These are phyloP conservation scores for Austroboletus novae-zelandiae DNA, from an alignment of 1,284 basidiomycete species.

Conservation along the genomic window DNA sequence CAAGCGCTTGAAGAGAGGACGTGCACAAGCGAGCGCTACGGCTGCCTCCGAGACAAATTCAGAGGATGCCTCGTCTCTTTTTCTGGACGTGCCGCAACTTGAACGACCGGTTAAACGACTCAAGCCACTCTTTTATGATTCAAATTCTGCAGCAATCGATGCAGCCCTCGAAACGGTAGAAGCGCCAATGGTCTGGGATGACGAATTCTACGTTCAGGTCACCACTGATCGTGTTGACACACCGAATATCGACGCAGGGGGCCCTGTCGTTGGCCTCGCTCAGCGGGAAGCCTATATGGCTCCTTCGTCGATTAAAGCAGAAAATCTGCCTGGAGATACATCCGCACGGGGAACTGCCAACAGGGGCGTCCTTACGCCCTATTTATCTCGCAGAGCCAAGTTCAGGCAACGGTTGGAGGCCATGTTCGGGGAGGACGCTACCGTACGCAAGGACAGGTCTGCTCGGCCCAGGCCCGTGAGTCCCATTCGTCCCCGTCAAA, in stretches of 20 bases:
- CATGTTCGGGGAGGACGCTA: slow-evolving; percentile 18
- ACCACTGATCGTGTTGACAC: neutral
- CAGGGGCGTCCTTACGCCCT: slow-evolving; percentile 5
- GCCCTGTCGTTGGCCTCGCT: neutral
- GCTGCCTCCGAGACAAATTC: slow-evolving; percentile 14
- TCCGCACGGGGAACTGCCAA: neutral
- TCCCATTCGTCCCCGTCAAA: neutral
- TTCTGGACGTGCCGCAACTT: neutral
- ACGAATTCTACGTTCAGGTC: neutral
- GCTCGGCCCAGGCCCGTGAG: slow-evolving; percentile 24
- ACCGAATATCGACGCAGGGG: neutral
- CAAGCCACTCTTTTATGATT: slow-evolving; percentile 22
- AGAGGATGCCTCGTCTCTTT: slow-evolving; percentile 1
- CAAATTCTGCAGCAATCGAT: slow-evolving; percentile 17
- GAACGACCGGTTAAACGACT: slow-evolving; percentile 19
- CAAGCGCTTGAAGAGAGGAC: slow-evolving; percentile 3
- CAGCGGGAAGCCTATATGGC: neutral
- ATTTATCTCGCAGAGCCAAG: slow-evolving; percentile 18
- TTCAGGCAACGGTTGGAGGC: slow-evolving; percentile 21
- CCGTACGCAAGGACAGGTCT: slow-evolving; percentile 23
- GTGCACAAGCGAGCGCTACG: neutral
- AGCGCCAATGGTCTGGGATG: slow-evolving; percentile 21
- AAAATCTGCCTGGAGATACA: neutral
- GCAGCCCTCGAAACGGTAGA: slow-evolving; percentile 22
- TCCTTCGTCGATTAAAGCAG: neutral